Evolutionary conservation across 2,329 filamentous ascomycete species (phyloP), one percentile per base, ranked within the genome.

Genomic region (Taxawa tesnikishii): DNA sequence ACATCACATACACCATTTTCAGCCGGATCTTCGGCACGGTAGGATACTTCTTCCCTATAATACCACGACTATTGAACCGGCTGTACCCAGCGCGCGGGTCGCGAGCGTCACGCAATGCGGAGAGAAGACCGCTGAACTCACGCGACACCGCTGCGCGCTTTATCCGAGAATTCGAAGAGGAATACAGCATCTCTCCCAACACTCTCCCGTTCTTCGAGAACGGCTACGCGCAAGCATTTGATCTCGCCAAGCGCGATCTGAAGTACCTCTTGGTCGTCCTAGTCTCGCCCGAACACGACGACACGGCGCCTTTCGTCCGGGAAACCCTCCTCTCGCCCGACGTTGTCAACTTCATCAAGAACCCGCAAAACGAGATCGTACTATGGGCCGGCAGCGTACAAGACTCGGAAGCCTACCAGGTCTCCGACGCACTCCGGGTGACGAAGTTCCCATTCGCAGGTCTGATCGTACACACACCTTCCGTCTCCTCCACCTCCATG

Each of bases 311-410:
- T 1, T 98, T 93, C 59, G 73, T 87, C 38, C 73, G 73, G 25
- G 79, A 93, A 15, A 94, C 85, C 0, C 68, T 98, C 0, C 69
- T 94, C 6, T 70, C 79, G 1, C 70, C 73, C 1, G 78, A 87
- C 26, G 76, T 94, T 3, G 66, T 77, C 8, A 61, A 67, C 5
- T 93, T 84, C 47, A 56, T 96, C 44, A 78, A 75, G 41, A 72
- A 88, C 38, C 73, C 81, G 1, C 58, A 67, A 19, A 85, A 85
- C 55, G 81, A 88, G 49, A 72, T 94, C 17, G 64, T 96, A 21
- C 58, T 98, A 3, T 98, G 90, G 90, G 84, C 80, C 25, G 90
- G 90, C 28, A 94, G 85, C 44, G 80, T 96, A 1, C 74, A 85
- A 41, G 90, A 98, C 53, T 80, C 84, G 3, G 90, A 98, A 59